These are phyloP conservation scores for Secale cereale DNA, from an alignment of 176 grass and related monocot genomes.

Conservation along the genomic window DNA sequence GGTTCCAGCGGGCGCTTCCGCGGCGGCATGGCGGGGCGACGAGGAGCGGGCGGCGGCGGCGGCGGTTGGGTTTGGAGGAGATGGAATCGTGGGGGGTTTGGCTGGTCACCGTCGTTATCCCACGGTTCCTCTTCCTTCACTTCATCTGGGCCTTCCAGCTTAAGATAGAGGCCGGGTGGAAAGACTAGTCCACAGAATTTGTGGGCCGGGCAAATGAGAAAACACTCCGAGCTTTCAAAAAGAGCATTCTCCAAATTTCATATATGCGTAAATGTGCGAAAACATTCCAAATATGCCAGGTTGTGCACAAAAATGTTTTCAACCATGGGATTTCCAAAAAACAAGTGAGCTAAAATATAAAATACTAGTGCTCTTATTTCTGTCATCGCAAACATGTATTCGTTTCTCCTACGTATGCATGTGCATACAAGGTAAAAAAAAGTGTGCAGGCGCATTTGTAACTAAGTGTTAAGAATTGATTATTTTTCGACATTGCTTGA, in stretches of 20 bases:
- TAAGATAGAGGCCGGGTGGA: background rate
- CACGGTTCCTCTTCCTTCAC: background rate
- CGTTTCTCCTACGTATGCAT: too few relatives aligned
- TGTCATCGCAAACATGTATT: background rate
- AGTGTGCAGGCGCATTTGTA: too few relatives aligned
- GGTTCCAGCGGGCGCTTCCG: constrained; percentile 42
- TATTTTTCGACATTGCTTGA: too few relatives aligned
- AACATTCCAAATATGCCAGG: background rate
- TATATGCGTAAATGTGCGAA: background rate
- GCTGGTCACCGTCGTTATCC: background rate
- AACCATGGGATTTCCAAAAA: background rate
- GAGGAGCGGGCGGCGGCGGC: background rate
- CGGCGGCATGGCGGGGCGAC: constrained; percentile 40
- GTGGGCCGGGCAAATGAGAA: background rate
- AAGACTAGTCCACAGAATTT: background rate
- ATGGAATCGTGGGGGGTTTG: background rate
- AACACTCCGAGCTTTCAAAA: background rate
- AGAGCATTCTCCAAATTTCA: background rate
- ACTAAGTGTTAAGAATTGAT: too few relatives aligned
- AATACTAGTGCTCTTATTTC: background rate
- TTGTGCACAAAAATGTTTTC: background rate
- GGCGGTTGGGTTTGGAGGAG: background rate
- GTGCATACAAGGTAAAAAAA: too few relatives aligned
- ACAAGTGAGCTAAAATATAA: background rate
- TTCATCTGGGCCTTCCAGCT: constrained; percentile 1